Evolutionary conservation across 108 stramenopile genomes (phyloP), one percentile per base, ranked within the genome.

Genomic region (Nannochloropsis gaditana): DNA sequence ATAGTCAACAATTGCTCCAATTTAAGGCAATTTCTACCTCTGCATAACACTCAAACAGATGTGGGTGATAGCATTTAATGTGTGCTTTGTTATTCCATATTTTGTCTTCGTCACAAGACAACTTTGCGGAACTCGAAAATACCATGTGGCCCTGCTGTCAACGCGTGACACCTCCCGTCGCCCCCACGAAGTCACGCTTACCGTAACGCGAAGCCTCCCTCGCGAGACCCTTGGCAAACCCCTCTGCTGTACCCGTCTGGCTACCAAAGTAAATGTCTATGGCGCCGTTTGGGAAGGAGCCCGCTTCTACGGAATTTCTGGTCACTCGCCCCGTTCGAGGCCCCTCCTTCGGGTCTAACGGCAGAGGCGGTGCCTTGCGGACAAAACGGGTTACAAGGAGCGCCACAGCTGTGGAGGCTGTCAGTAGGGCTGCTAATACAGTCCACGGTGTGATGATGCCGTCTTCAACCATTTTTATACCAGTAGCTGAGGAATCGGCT

Each of bases 231-330:
- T 94, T 92, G 15, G 97, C 96, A 91, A 96, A 98, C 81, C 95
- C 94, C 88, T 99, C 96, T 43, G 99, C 95, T 1, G 99, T 99
- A 45, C 99, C 99, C 31, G 99, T 99, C 91, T 99, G 97, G 21
- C 94, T 95, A 41, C 95, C 99, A 90, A 94, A 99, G 89, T 95
- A 97, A 45, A 98, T 84, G 42, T 82, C 50, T 21, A 88, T 45
- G 43, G 87, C 31, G 42, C 80, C 87, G n/a, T 73, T 73, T 15
- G 59, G 59, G 59, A 73, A 73, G 59, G 59, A 73, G n/a, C 19
- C 59, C 59, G 59, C 59, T 4, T n/a, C 59, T n/a, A 73, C 59
- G 19, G 59, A 6, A 73, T 6, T n/a, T 15, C 59, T 15, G 59
- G 59, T 73, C 59, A 73, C 59, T n/a, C 59, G 59, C n/a, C 59